Percentiles rank a stretch among this genome's conserved stretches.
phyloP scores from a whole-genome alignment of 192 early-diverging fungal genomes.

The Backusella parvicylindrica region DNA sequence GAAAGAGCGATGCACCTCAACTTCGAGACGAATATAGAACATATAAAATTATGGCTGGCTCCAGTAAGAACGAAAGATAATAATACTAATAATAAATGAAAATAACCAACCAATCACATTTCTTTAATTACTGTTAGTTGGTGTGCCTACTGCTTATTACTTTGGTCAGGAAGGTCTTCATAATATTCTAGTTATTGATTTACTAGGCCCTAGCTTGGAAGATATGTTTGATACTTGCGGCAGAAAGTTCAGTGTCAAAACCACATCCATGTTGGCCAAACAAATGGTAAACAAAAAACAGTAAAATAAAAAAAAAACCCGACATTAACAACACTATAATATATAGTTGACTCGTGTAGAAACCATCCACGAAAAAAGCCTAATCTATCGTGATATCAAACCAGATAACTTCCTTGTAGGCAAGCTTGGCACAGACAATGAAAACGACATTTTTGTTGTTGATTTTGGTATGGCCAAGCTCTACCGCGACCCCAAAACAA shows the following conservation, averaged over 20 bases:
- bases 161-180: conserved; percentile 97
- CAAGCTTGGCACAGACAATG: conserved; percentile 55
- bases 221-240: conserved; percentile 96
- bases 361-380: conserved; percentile 90
- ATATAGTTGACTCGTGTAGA: conserved; percentile 72
- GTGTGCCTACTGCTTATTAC: conserved; percentile 91
- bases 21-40: conserved; percentile 93
- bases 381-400: conserved; percentile 98
- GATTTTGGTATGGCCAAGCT: conserved; percentile 99
- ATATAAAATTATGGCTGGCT: conserved; percentile 88
- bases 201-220: conserved; percentile 90
- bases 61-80: conserved; percentile 32
- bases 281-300: conserved; percentile 70
- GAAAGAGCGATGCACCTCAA: conserved; percentile 97
- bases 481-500: conserved; percentile 94
- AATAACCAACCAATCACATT: background rate
- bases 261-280: conserved; percentile 92
- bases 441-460: conserved; percentile 80
- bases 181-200: conserved; percentile 91
- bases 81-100: background rate
- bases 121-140: conserved; percentile 46
- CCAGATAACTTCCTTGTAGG: conserved; percentile 98
- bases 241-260: conserved; percentile 89
- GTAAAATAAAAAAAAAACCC: too few species aligned
- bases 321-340: background rate